Evolutionary conservation across 2,329 filamentous ascomycete genomes (phyloP), one percentile per base, ranked within the genome.

Genomic region (Penicillium brasilianum): DNA sequence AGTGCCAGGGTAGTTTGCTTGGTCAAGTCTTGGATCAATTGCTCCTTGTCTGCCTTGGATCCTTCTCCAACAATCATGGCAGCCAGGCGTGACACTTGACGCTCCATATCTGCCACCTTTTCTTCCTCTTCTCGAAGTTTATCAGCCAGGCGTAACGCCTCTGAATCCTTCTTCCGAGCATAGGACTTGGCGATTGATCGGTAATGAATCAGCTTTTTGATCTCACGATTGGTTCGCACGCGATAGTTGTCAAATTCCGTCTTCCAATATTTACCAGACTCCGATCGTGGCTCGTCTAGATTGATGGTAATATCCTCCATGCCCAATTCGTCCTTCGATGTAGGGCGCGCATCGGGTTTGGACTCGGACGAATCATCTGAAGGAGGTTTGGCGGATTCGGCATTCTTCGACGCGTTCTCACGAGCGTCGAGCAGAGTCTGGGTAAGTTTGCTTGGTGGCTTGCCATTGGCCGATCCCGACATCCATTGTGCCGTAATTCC

Each of bases 221-320:
- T 84, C 69, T 89, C 86, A 41, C 79, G 80, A 61, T 86, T 83
- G 37, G 85, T 88, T 51, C 81, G 83, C 22, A 80, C 78, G 16
- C 85, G 79, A 67, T 88, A 88, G 41, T 77, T 80, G 57, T 88
- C 84, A 67, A 85, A 87, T 63, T 87, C 83, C 11, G 81, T 78
- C 71, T 88, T 88, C 86, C 86, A 88, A 68, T 87, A 87, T 66
- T 82, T 83, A 2, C 85, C 85, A 5, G 84, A 87, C 55, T 85
- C 82, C 0, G 84, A 86, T 22, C 80, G 79, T 2, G 86, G 85
- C 44, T 85, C 81, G 30, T 80, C 76, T 14, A 86, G 68, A 63
- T 87, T 85, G 22, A 82, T 73, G 0, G 84, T 86, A 34, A 67
- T 57, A 25, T 82, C 78, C 52, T 86, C 83, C 54, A 76, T 76